These are phyloP conservation scores for Eucalyptus microcorys DNA, from an alignment of 345 rosid species.

Conservation along the genomic window DNA sequence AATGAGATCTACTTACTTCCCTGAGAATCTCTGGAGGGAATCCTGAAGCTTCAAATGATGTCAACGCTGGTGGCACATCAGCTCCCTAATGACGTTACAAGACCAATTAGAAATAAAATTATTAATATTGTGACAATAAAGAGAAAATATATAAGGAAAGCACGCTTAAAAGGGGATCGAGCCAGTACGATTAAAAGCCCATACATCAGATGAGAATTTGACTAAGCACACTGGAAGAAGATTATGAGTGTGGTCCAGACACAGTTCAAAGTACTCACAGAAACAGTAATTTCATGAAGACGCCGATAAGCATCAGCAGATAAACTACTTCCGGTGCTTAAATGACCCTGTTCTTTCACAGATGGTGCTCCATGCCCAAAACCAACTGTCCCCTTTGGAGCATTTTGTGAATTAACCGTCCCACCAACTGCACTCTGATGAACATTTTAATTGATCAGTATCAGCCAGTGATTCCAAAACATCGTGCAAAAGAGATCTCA, in stretches of 20 bases:
- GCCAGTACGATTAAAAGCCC: background rate
- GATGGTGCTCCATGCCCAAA: conserved; percentile 14
- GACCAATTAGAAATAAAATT: background rate
- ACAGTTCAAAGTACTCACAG: conserved; percentile 35
- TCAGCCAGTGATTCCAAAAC: background rate
- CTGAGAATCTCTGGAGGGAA: conserved; percentile 89
- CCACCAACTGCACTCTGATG: conserved; percentile 27
- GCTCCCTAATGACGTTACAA: conserved; percentile 36
- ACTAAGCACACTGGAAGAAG: background rate
- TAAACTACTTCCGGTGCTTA: conserved; percentile 25
- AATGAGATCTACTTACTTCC: conserved; percentile 41
- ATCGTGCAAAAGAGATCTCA: background rate
- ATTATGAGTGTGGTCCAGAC: background rate
- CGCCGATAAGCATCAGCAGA: conserved; percentile 66
- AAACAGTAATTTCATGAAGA: conserved; percentile 73
- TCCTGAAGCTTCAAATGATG: conserved; percentile 67
- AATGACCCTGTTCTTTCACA: background rate
- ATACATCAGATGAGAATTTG: background rate
- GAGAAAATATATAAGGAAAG: background rate
- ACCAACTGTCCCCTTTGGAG: conserved; percentile 7
- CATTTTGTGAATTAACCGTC: conserved; percentile 13
- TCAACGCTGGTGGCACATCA: conserved; percentile 66
- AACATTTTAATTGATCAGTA: background rate
- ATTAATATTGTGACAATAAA: background rate
- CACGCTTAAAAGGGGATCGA: background rate